Base-by-base conservation (phyloP, 805 yeast genomes). In the Yamadazyma akitaensis region DNA sequence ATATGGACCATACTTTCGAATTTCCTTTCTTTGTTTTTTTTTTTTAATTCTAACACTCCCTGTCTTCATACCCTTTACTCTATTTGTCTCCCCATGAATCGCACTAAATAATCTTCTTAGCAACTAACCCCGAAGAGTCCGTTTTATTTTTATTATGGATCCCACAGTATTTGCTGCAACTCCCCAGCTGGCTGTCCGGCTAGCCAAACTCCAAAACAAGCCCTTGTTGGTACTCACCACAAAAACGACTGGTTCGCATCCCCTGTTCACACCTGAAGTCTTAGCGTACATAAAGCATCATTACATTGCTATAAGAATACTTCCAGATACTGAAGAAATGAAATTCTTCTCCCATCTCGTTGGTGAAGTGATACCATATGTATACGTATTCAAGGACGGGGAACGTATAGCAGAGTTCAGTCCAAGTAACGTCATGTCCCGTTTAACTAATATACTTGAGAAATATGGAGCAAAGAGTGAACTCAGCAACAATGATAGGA, bases 221-320 rank as follows among this genome's bases (percentile, higher is more conserved):
- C 47, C 47, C 10, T 17, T 37, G 19, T 25, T 44, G 16, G 25
- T 38, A 2, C 14, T 24, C 34, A 33, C 42, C n/a, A 14, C 37
- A 2, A 43, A 43, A 30, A 14, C 32, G n/a, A 2, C 32, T n/a
- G 17, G 25, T 10, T 12, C 33, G n/a, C 46, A 17, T 30, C 41
- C 46, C 21, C 28, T 37, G 41, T 36, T 36, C 26, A 37, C 30
- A 2, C 24, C 32, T 19, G 38, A 40, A 3, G 25, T 7, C 16
- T 14, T 28, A n/a, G 5, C 37, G 16, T 19, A 21, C n/a, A 43
- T 43, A 11, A 43, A 36, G 11, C 18, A 13, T 5, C 46, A 43
- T 36, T 43, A 35, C 21, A 17, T 43, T 37, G 41, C 46, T n/a
- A 19, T 35, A 18, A 12, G 28, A 19, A 24, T 43, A 19, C 21